Evolutionary conservation across 345 rosid species (phyloP), one percentile per base, ranked within the genome.

Genomic region (Iberis pinnata): DNA sequence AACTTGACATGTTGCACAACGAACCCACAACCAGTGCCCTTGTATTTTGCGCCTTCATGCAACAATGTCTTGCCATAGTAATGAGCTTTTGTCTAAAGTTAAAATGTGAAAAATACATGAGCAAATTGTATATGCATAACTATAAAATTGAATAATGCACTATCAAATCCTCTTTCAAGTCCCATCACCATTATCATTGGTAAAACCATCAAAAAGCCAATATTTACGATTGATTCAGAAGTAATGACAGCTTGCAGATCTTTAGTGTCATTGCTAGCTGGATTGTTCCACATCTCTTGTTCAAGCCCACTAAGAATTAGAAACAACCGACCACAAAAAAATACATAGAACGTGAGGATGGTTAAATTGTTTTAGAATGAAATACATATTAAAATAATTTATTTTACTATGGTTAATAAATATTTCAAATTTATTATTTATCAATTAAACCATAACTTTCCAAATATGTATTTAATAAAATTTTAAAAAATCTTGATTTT

Each of bases 11-110:
- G 95, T 68, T 70, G 72, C 65, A 88, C 92, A 9, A 88, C 97
- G 47, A 88, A 88, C 9, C 97, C 97, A 9, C 97, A 84, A 8
- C 97, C 97, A 17, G 97, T 88, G 18, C 82, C 76, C 73, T 95
- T 75, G 69, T 85, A 84, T 53, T 84, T 73, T 19, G 95, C 89
- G 12, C 95, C 95, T 47, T 92, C 95, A 58, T 85, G 95, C 42
- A 85, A 80, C 68, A 85, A 43, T 41, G 97, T 80, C 53, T 80
- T 73, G 32, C 89, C 85, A 26, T 63, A 82, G 59, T 82, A 82
- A 54, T 80, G 89, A 16, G 80, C 71, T 35, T 75, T 80, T 60
- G 82, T 83, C 9, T 82, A 86, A 22, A 83, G 89, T 16, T 79
- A 70, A 70, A 80, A 83, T 18, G 89, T 83, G 67, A 83, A 83